phyloP scores from a whole-genome alignment of 306 rosid genomes.

The Prosopis cineraria region DNA sequence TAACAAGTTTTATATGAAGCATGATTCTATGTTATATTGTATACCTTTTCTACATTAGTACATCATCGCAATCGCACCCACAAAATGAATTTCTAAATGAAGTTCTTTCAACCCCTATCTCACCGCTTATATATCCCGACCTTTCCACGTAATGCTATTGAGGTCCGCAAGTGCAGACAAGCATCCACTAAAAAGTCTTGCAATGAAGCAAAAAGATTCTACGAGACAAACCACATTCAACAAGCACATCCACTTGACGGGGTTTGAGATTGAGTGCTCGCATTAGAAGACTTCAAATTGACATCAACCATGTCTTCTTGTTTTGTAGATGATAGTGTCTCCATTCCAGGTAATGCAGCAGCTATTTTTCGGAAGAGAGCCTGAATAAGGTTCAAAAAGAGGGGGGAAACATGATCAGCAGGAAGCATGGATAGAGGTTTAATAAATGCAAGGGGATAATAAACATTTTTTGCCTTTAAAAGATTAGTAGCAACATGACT shows the following conservation, averaged over 20 bases:
- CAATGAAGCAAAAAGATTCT: constrained; percentile 20
- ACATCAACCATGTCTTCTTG: constrained; percentile 92
- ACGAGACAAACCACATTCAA: constrained; percentile 37
- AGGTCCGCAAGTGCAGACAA: constrained; percentile 18
- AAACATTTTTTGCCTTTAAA: neutral
- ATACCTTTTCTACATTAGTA: constrained; percentile 27
- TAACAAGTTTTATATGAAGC: constrained; percentile 24
- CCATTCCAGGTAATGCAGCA: constrained; percentile 85
- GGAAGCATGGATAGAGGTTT: neutral
- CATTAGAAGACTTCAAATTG: constrained; percentile 58
- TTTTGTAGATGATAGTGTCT: constrained; percentile 72
- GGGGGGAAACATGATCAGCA: constrained; percentile 6
- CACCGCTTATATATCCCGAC: constrained; percentile 27
- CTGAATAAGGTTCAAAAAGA: constrained; percentile 37
- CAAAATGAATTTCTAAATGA: constrained; percentile 10
- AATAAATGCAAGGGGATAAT: neutral
- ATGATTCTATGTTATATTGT: constrained; percentile 19
- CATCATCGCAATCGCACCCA: constrained; percentile 20
- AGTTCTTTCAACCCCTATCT: constrained; percentile 37
- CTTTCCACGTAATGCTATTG: constrained; percentile 27
- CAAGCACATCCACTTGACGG: constrained; percentile 74
- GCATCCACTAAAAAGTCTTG: constrained; percentile 22
- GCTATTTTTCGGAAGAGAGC: constrained; percentile 81
- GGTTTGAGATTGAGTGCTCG: constrained; percentile 50
- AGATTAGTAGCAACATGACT: neutral